Evolutionary conservation across 2,329 filamentous ascomycete species (phyloP), one percentile per base, ranked within the genome.

Genomic region (Trichoderma citrinoviride): DNA sequence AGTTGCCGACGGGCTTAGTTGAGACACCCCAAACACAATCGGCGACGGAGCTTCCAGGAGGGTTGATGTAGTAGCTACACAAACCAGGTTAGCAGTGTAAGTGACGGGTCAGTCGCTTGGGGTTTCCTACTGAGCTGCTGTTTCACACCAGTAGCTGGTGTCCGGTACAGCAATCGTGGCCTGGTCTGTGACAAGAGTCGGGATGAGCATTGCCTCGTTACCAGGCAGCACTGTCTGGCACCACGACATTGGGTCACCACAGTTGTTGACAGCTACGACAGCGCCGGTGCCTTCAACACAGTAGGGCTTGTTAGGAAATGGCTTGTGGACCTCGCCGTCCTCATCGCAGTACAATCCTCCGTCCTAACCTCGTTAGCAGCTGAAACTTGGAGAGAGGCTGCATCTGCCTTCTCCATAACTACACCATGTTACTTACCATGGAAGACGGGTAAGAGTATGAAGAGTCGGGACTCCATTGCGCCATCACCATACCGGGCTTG

Each of bases 171-270:
- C 90, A 62, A 94, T 80, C 33, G 82, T 83, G n/a, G 81, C 80
- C 10, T 75, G 76, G 67, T 80, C 78, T 23, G 80, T 72, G 53
- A 93, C 87, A 67, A 87, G 76, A n/a, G 90, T 93, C 17, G 90
- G 90, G 71, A 93, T 93, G 70, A 93, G 81, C 90, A 93, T 93
- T 67, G 88, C 88, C 78, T 93, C 90, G 71, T 92, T 89, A 56
- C 90, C 90, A 19, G 90, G 90, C 67, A 93, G 77, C 15, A 92
- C 88, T 5, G 90, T 93, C 77, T 93, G 90, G 77, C 90, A 93
- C 77, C 90, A 91, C 3, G 90, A 86, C 62, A 92, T 83, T 15
- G 82, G 73, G 41, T 80, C 78, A 50, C 85, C 83, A 67, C 83
- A 85, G 70, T 88, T 87, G 79, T 92, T 93, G 67, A 87, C 80